Base-by-base conservation (phyloP, 2,329 filamentous ascomycete species). In the Fusarium veterinarium region DNA sequence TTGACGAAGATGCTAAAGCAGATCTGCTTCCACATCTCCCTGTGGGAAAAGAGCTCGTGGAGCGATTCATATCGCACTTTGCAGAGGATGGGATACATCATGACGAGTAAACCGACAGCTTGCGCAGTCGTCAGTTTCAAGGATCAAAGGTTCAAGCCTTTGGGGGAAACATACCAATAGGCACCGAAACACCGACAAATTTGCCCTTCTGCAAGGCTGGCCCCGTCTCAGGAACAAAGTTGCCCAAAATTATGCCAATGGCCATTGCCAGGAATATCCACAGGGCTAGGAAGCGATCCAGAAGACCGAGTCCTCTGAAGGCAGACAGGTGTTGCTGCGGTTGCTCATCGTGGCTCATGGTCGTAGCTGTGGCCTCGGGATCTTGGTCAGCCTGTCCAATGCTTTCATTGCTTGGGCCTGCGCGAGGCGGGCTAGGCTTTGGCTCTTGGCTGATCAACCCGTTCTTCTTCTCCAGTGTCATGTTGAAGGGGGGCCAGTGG, bases 21-120 rank as follows among this genome's bases (percentile, higher is more conserved):
- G 25, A 97, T 89, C 80, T 97, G 94, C 55, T 90, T 89, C 94
- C 93, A 97, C 6, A 96, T 84, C 2, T 84, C 84, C 9, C 85
- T 85, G 7, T 90, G 85, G 4, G 83, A 80, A 65, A 96, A 87
- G 8, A 94, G 84, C 5, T 88, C 83, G 79, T 94, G 93, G 13
- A 97, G 82, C 0, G 89, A 88, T 80, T 97, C 94, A 80, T 90
- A 96, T 45, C 90, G 90, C 10, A 97, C 92, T 80, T 95, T 96
- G 86, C 93, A 97, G 1, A 97, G 84, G 67, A 97, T 97, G 0
- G 94, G 95, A 77, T 96, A 97, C 93, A 97, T 97, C 94, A 97
- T 97, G 51, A 96, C 91, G 3, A 97, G 86, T 1, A 97, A 83
- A 0, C 94, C 94, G 55, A 96, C 84, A 2, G 94, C 93, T 93